phyloP scores from a whole-genome alignment of 208 protist species.

The Trypanosoma brucei region DNA sequence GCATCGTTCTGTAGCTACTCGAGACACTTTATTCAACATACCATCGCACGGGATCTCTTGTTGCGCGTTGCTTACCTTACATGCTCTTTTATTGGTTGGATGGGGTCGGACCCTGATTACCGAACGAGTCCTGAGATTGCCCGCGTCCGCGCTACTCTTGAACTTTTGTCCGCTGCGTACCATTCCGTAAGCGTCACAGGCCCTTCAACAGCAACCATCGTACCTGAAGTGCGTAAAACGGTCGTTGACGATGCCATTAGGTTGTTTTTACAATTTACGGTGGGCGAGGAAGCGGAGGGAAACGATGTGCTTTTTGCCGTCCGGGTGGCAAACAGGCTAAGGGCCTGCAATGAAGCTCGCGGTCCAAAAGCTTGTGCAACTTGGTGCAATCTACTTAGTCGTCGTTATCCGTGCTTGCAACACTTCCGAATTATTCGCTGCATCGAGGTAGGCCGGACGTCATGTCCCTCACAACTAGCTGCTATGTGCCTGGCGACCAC shows the following conservation, averaged over 20 bases:
- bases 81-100: conserved; percentile 56
- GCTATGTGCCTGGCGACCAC: conserved; percentile 28
- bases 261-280: conserved; percentile 29
- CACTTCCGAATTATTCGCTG: conserved; percentile 62
- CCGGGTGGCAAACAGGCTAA: conserved; percentile 41
- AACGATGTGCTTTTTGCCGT: conserved; percentile 25
- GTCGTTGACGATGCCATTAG: conserved; percentile 32
- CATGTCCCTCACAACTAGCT: conserved; percentile 33
- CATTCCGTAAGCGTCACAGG: conserved; percentile 56
- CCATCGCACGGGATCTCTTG: conserved; percentile 45
- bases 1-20: conserved; percentile 60
- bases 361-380: conserved; percentile 35
- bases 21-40: conserved; percentile 58
- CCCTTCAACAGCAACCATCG: conserved; percentile 35
- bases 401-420: conserved; percentile 52
- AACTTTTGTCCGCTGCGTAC: conserved; percentile 61
- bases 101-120: conserved; percentile 20
- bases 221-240: conserved; percentile 13
- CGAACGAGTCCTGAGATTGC: conserved; percentile 26
- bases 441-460: conserved; percentile 39
- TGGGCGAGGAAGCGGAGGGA: neutral
- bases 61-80: conserved; percentile 51
- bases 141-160: conserved; percentile 27
- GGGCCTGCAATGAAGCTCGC: conserved; percentile 30
- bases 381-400: conserved; percentile 52